Base-by-base conservation (phyloP, 352 stramenopile genomes). In the Phytopythium litorale region DNA sequence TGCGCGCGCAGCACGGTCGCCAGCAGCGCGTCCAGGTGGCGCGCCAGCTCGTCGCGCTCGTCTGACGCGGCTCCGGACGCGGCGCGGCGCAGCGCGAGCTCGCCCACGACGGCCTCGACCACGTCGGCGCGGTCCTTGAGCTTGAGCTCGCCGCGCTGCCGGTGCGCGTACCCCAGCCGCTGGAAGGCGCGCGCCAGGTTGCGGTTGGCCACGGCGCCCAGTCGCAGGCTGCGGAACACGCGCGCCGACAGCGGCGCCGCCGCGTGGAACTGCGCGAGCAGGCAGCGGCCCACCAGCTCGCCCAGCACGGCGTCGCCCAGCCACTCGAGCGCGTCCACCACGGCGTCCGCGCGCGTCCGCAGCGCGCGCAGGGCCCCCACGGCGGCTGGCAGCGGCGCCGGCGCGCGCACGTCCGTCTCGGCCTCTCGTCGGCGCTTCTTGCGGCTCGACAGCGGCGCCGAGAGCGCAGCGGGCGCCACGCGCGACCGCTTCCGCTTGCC, bases 311-410 rank as follows among this genome's bases (percentile, higher is more conserved):
- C 81, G 56, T 93, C 84, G 40, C 84, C 84, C 30, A 93, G 62
- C 84, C 84, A 93, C 67, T 93, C 84, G 64, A 80, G 80, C 43
- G 89, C 81, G 30, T 93, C 84, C 28, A 71, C 76, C 15, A 81
- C 51, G 1, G 66, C 56, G 33, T 63, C 55, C n/a, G 60, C 53
- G 57, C 51, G 54, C 37, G 54, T 30, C 33, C 35, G 35, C 54
- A 59, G 51, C 30, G 51, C 51, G 51, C 51, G 51, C 11, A 57
- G 32, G 19, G 51, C 5, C 51, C 30, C 32, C 19, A 57, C 30
- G 11, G 51, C 32, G 32, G 51, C 30, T 11, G 35, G 19, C 11
- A 45, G 7, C 19, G 32, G 11, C 0, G 51, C 3, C 32, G 32
- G 18, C 35, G 51, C 32, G 32, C 16, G 1, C 2, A n/a, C 21